phyloP scores from a whole-genome alignment of 768 basidiomycete species.

The Auricularia sp. region DNA sequence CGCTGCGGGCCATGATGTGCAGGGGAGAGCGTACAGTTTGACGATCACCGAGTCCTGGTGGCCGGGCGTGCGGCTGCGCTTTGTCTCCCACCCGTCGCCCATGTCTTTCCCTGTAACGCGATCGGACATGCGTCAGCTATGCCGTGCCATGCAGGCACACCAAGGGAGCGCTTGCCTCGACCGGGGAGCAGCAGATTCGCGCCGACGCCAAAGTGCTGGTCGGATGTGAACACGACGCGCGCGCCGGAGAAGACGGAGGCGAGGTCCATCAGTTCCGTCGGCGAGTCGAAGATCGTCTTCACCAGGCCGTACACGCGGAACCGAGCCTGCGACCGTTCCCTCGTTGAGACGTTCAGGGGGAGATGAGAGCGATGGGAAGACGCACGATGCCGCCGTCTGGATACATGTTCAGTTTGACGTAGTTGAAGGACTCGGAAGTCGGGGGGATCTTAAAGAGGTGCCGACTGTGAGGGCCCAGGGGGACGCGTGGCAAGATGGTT shows the following conservation, averaged over 20 bases:
- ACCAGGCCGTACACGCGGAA: slow-evolving; percentile 88
- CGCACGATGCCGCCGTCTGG: slow-evolving; percentile 95
- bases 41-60: slow-evolving; percentile 91
- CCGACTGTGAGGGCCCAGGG: slow-evolving; percentile 73
- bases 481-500: slow-evolving; percentile 63
- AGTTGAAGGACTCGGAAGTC: slow-evolving; percentile 44
- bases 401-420: slow-evolving; percentile 89
- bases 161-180: slow-evolving; percentile 38
- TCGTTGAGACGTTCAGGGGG: neutral
- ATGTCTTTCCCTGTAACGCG: slow-evolving; percentile 65
- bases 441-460: slow-evolving; percentile 74
- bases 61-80: slow-evolving; percentile 64
- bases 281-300: slow-evolving; percentile 41
- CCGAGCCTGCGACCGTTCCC: slow-evolving; percentile 49
- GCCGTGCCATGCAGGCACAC: neutral
- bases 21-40: slow-evolving; percentile 52
- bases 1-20: neutral
- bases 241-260: slow-evolving; percentile 89
- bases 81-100: slow-evolving; percentile 99
- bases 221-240: slow-evolving; percentile 71
- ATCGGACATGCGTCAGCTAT: too few species aligned
- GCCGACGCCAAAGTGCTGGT: slow-evolving; percentile 93
- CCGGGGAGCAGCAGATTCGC: slow-evolving; percentile 88
- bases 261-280: slow-evolving; percentile 57
- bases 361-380: slow-evolving; percentile 10